Evolutionary conservation across 2,329 filamentous ascomycete species (phyloP), one percentile per base, ranked within the genome.

Genomic region (Penicillium italicum): DNA sequence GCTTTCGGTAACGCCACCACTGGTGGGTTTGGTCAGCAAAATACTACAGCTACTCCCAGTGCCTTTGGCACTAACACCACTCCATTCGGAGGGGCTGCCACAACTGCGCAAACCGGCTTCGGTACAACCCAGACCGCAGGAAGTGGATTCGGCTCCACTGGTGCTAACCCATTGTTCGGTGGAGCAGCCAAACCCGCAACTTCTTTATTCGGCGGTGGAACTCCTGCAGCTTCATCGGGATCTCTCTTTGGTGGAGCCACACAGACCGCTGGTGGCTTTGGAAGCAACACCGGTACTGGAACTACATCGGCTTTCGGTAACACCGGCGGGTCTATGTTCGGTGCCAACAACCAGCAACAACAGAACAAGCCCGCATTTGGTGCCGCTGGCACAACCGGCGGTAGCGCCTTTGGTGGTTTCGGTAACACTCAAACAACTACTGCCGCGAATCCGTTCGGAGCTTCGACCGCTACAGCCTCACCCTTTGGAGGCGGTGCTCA

Each of bases 1-100:
- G 83, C 82, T 57, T 85, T 85, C 53, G 79, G 79, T 54, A 69
- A 70, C 7, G 12, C 36, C 11, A 16, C 48, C 5, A 72, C 64
- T 36, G 67, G 69, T 48, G 75, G 78, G 6, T 80, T 80, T 60
- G 78, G 74, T 30, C 76, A 77, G 55, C 72, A 70, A 51, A 55
- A 59, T 20, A 55, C 50, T 6, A 22, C 43, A 24, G 20, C 38
- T 33, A 59, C 70, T 34, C 70, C 64, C 16, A 66, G 67, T 9
- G 72, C 74, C 28, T 80, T 80, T 57, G 79, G 79, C 24, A 74
- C 76, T 44, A 73, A 68, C 33, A 72, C 73, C 44, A 71, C 76
- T 34, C 72, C 69, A 60, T 76, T 77, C 55, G 74, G 75, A 22
- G 64, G 60, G 38, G 64, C 62, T 38, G 55, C 68, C 44, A 72